Conservation (phyloP, 345 rosid genomes). For the Bretschneidera sinensis region DNA sequence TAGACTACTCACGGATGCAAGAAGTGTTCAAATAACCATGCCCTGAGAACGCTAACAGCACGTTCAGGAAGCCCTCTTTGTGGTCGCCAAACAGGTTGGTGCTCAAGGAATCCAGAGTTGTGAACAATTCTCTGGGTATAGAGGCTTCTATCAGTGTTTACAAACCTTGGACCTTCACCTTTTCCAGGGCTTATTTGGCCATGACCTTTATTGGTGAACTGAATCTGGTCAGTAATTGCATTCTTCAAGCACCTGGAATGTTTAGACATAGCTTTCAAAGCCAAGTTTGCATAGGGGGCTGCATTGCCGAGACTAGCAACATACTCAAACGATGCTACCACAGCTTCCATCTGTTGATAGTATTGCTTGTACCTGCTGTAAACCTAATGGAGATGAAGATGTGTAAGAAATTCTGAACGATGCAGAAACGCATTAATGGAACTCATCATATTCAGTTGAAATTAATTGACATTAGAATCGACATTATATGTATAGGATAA, state of each 20-base stretch:
- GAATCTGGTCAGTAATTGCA: conserved; percentile 77
- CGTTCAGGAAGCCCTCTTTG: conserved; percentile 92
- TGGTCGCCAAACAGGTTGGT: conserved; percentile 87
- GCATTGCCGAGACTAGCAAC: conserved; percentile 85
- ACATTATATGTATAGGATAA: no score
- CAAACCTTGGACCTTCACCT: conserved; percentile 44
- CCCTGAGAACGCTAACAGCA: conserved; percentile 73
- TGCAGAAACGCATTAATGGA: neutral
- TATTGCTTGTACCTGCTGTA: conserved; percentile 80
- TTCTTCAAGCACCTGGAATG: conserved; percentile 72
- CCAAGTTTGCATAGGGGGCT: conserved; percentile 67
- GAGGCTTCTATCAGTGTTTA: conserved; percentile 37
- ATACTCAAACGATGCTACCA: conserved; percentile 68
- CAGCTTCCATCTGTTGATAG: conserved; percentile 77
- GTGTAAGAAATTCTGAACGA: neutral
- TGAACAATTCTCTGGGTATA: conserved; percentile 36
- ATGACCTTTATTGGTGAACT: conserved; percentile 36
- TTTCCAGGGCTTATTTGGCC: conserved; percentile 33
- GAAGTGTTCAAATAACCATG: conserved; percentile 90
- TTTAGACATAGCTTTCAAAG: conserved; percentile 71
- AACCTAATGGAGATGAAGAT: conserved; percentile 37
- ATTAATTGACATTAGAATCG: no score
- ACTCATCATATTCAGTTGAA: neutral
- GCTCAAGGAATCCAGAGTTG: conserved; percentile 43
- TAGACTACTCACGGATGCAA: conserved; percentile 74